These are phyloP conservation scores for Coccomyxa sp. DNA, from an alignment of 139 green algal species.

Conservation along the genomic window DNA sequence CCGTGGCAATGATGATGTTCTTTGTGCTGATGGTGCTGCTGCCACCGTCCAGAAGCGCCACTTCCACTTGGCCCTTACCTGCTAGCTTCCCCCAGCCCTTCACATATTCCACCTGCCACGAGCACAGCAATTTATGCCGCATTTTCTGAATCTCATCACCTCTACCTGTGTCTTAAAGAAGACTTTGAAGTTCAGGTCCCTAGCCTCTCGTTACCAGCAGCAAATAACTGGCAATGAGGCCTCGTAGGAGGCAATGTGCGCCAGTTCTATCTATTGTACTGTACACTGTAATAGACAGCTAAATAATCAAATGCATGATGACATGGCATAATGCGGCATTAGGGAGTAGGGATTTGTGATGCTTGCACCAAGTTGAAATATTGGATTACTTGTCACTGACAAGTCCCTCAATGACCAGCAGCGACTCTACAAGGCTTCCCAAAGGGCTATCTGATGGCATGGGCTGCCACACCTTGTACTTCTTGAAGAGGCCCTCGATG, in stretches of 20 bases:
- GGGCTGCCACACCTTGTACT: conserved; percentile 87
- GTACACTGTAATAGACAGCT: no score
- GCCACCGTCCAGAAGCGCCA: conserved; percentile 67
- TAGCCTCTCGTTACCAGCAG: background rate
- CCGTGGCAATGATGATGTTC: conserved; percentile 96
- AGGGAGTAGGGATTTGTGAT: no score
- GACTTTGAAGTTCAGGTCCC: no score
- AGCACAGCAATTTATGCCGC: background rate
- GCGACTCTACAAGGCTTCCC: background rate
- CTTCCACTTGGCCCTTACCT: conserved; percentile 75
- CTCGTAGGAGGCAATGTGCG: no score
- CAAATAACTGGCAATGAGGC: background rate
- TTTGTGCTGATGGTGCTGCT: conserved; percentile 68
- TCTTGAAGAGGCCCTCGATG: conserved; percentile 98
- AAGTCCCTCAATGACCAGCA: no score
- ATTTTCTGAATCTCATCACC: background rate
- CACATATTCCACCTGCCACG: conserved; percentile 79
- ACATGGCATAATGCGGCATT: no score
- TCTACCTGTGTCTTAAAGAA: background rate
- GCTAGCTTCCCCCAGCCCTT: conserved; percentile 90
- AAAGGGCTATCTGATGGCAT: background rate
- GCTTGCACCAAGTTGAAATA: no score
- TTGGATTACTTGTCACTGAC: no score
- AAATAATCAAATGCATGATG: no score
- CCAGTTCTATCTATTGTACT: no score